Percentiles rank a stretch among this genome's conserved stretches.
phyloP scores from a whole-genome alignment of 2,329 filamentous ascomycete genomes.

The Exophiala sp. region DNA sequence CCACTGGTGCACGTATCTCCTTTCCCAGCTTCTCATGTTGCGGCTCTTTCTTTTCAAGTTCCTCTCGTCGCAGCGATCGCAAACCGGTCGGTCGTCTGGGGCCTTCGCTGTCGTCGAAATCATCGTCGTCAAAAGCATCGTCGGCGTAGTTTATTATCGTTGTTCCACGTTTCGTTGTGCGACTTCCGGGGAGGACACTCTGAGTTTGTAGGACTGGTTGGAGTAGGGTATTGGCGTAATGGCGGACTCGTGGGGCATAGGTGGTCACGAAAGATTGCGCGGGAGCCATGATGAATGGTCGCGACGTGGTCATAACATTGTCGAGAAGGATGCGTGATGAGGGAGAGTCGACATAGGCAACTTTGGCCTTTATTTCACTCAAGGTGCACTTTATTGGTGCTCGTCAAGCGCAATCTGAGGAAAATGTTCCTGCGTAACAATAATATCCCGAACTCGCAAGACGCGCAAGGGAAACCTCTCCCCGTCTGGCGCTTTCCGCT shows the following conservation, averaged over 20 bases:
- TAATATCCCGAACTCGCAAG: too few species aligned
- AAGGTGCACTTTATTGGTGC: too few species aligned
- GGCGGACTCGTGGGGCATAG: conserved; percentile 85
- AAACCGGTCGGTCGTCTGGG: conserved; percentile 71
- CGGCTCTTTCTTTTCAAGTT: conserved; percentile 63
- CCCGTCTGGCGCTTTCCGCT: too few species aligned
- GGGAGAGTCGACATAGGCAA: too few species aligned
- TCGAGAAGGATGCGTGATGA: background rate
- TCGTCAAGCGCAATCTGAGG: too few species aligned
- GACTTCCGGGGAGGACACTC: conserved; percentile 62
- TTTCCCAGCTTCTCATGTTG: conserved; percentile 76
- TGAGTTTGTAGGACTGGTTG: conserved; percentile 75
- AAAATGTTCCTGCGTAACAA: too few species aligned
- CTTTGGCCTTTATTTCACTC: too few species aligned
- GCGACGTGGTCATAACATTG: conserved; percentile 14
- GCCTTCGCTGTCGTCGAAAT: conserved; percentile 64
- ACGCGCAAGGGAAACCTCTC: too few species aligned
- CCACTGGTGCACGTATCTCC: conserved; percentile 72
- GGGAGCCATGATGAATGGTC: conserved; percentile 42
- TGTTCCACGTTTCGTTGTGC: conserved; percentile 95
- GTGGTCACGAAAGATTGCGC: conserved; percentile 88
- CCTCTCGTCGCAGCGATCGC: conserved; percentile 76
- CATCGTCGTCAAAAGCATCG: conserved; percentile 78
- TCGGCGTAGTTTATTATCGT: conserved; percentile 97
- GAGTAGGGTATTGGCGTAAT: conserved; percentile 87